A percentile compares a stretch with the other conserved stretches of the same genome.
Conservation (phyloP, 139 green algal genomes). For the Chlamydomonas schloesseri region DNA sequence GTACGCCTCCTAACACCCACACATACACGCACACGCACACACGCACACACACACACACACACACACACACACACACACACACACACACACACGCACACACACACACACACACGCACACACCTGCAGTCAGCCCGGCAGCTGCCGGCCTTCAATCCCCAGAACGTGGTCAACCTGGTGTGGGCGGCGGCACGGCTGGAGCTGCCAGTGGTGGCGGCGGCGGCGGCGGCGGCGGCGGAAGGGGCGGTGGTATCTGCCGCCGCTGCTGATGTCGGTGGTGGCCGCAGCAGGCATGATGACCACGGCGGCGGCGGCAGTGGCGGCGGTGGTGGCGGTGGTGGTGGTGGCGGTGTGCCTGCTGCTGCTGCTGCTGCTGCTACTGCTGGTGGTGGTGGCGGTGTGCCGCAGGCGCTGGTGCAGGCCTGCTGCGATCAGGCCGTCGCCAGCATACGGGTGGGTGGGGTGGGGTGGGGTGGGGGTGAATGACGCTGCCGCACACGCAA, state of each 20-base stretch:
- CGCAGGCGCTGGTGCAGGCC: neutral
- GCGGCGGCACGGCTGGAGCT: slow-evolving; percentile 31
- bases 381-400: slow-evolving; percentile 1
- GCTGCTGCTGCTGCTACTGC: neutral
- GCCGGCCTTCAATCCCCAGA: slow-evolving; percentile 44
- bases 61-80: neutral
- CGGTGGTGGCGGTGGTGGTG: neutral
- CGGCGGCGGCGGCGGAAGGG: neutral
- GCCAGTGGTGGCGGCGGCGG: neutral
- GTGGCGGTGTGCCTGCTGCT: neutral
- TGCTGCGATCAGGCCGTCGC: slow-evolving; percentile 17
- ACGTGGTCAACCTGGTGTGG: slow-evolving; percentile 44
- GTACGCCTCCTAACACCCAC: too few species aligned
- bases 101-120: neutral
- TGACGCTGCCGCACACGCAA: too few species aligned
- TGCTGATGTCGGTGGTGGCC: too few species aligned
- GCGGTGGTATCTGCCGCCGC: too few species aligned
- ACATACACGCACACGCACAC: neutral
- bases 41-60: neutral
- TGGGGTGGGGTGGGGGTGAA: neutral
- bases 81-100: neutral
- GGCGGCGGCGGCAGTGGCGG: neutral
- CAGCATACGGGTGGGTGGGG: neutral
- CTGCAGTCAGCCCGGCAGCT: neutral
- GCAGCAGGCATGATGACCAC: neutral